These are phyloP conservation scores for Erucastrum elatum DNA, from an alignment of 345 rosid species.

Conservation along the genomic window DNA sequence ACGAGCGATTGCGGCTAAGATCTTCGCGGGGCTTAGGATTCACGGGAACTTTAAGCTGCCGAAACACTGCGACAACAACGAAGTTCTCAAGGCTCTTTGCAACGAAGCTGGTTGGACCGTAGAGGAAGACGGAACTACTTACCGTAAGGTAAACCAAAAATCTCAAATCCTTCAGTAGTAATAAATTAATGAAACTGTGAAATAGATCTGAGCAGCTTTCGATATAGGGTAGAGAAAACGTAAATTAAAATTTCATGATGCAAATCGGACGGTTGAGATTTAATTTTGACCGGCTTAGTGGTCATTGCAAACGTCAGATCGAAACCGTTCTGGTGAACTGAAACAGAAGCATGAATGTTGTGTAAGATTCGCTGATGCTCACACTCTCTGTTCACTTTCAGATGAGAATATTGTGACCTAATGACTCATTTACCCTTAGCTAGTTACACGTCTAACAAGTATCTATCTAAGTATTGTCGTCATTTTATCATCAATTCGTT, in stretches of 20 bases:
- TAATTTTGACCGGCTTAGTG: slow-evolving; percentile 17
- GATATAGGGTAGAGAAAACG: neutral
- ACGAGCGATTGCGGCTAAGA: slow-evolving; percentile 96
- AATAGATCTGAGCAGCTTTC: slow-evolving; percentile 31
- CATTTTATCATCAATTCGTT: neutral
- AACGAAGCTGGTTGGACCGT: slow-evolving; percentile 96
- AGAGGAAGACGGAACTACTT: slow-evolving; percentile 96
- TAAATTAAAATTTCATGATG: neutral
- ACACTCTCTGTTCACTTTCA: slow-evolving; percentile 35
- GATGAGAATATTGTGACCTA: neutral
- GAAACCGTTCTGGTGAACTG: slow-evolving; percentile 37
- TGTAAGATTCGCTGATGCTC: slow-evolving; percentile 44
- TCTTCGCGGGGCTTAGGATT: slow-evolving; percentile 81
- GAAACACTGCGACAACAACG: slow-evolving; percentile 97
- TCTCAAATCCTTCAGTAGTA: neutral
- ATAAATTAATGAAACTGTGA: neutral
- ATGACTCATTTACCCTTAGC: slow-evolving; percentile 2
- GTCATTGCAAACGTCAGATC: slow-evolving; percentile 26
- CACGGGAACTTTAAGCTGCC: slow-evolving; percentile 94
- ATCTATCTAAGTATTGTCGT: neutral
- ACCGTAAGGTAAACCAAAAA: slow-evolving; percentile 66
- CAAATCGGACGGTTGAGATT: slow-evolving; percentile 33
- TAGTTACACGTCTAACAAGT: neutral
- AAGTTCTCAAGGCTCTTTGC: slow-evolving; percentile 94
- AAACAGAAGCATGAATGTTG: slow-evolving; percentile 32